These are phyloP conservation scores for Fagopyrum tataricum DNA, from an alignment of 148 eudicot genomes.

Conservation along the genomic window DNA sequence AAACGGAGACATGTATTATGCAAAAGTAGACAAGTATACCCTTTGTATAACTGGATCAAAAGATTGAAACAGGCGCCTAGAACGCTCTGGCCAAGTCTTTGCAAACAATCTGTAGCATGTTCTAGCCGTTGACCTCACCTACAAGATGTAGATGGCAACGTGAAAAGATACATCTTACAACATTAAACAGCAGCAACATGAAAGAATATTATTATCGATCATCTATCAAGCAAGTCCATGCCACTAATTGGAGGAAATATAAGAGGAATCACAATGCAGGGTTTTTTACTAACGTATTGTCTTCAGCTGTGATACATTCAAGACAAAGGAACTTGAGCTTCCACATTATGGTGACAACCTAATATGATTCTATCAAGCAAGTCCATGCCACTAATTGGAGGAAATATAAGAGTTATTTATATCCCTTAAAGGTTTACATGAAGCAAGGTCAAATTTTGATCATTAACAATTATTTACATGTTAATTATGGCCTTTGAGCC, in stretches of 20 bases:
- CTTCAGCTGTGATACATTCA: neutral
- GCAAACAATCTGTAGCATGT: constrained; percentile 92
- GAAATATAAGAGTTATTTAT: too few species aligned
- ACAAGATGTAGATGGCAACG: constrained; percentile 9
- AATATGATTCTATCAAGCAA: too few species aligned
- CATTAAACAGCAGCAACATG: neutral
- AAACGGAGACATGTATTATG: too few species aligned
- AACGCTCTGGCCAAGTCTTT: constrained; percentile 99
- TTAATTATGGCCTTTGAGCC: neutral
- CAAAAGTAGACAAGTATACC: constrained; percentile 29
- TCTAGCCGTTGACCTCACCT: constrained; percentile 97
- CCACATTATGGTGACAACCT: neutral
- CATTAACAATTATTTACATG: neutral
- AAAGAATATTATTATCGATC: neutral
- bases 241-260: neutral
- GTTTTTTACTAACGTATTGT: neutral
- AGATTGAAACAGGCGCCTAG: constrained; percentile 67
- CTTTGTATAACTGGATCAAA: constrained; percentile 97
- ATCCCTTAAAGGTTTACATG: neutral
- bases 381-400: too few species aligned
- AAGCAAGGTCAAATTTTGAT: neutral
- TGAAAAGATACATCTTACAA: neutral
- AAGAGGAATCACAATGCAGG: neutral
- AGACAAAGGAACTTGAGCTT: neutral
- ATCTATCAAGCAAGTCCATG: neutral